Base-by-base conservation (phyloP, 148 eudicot genomes). In the Amaranthus hypochondriacus region DNA sequence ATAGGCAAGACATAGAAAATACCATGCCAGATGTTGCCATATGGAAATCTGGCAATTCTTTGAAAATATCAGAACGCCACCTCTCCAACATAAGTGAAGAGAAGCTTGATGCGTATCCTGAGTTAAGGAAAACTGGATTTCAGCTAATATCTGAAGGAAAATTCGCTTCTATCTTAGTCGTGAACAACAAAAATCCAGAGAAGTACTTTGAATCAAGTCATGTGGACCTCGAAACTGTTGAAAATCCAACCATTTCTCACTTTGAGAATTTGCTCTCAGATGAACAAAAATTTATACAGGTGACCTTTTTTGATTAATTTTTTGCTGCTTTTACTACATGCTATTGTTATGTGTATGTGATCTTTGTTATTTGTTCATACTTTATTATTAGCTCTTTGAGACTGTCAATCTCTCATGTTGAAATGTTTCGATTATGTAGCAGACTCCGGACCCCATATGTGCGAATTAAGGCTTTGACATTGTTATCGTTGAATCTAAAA, bases 101-200 rank as follows among this genome's bases (percentile, higher is more conserved):
- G 70, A 77, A 70, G 59, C 76, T 68, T 56, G 84, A 82, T 71
- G 72, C 64, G 68, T 82, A 65, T 78, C 72, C 75, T 44, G 70
- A 77, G 62, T 80, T 89, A 49, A 80, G 74, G 78, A 81, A 81
- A 72, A 82, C 71, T 48, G 91, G 97, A 62, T 74, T 63, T 72
- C 76, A 67, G 62, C 83, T 92, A 65, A 73, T 83, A 61, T 84
- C 96, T 69, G 75, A 83, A 70, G 93, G 96, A 73, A 93, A 90
- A 72, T 80, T 86, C 78, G 96, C 92, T 55, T 75, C 81, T 70
- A 68, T 86, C 81, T 77, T 93, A 64, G 76, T 81, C 48, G 53
- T 90, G 82, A 75, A 72, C 49, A 73, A 62, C 11, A 70, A 75
- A 70, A 74, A 72, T 65, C 68, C 6, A 57, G 80, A 50, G 61